Percentiles rank a stretch among this genome's conserved stretches.
Evolutionary conservation across 495 filamentous ascomycete species (phyloP).

Genomic region (Xylaria cubensis): DNA sequence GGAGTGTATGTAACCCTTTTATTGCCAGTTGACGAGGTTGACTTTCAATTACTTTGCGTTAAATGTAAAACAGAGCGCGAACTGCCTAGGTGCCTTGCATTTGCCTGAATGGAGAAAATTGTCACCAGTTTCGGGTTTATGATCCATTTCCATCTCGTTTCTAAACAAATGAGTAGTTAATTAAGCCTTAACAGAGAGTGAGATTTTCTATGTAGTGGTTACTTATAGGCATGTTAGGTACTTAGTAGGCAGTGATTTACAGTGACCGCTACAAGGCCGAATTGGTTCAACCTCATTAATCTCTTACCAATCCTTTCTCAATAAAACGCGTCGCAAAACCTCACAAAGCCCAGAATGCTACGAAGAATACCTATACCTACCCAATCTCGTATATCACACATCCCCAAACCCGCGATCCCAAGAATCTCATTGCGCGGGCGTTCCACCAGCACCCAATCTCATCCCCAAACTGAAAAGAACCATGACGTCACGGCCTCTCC

Average conservation of each 20-base stretch:
- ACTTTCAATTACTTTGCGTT: neutral
- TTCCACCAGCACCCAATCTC: conserved; percentile 4
- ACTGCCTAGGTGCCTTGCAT: too few species aligned
- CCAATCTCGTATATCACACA: neutral
- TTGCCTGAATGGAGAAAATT: neutral
- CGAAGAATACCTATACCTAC: neutral
- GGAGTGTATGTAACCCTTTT: neutral
- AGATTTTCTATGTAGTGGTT: neutral
- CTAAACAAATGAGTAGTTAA: neutral
- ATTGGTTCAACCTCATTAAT: neutral
- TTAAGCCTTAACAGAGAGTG: neutral
- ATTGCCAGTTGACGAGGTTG: too few species aligned
- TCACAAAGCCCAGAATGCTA: neutral
- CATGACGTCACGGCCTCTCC: conserved; percentile 11
- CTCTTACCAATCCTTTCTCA: neutral
- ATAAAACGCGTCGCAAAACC: neutral
- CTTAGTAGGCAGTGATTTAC: neutral
- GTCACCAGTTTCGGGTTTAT: neutral
- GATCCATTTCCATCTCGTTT: neutral
- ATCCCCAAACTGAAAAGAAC: neutral
- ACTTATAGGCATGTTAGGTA: too few species aligned
- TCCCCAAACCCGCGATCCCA: neutral
- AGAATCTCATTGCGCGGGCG: neutral
- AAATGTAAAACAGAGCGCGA: neutral
- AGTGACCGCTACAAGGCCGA: neutral